Conservation (phyloP, 1,284 basidiomycete genomes). For the Ceratobasidium sp. region DNA sequence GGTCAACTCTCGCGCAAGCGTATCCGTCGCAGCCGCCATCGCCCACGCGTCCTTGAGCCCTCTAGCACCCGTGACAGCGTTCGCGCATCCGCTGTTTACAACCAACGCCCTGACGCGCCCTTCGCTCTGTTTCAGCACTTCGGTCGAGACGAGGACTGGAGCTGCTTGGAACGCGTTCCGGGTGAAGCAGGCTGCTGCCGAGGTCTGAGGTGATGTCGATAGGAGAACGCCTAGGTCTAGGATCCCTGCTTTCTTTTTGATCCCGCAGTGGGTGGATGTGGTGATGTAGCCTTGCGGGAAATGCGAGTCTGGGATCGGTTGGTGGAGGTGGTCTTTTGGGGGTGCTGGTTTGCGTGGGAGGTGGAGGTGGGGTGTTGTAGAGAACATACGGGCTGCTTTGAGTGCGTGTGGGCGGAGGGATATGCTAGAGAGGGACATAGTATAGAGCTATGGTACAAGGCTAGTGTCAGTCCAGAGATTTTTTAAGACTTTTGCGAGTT, state of each 20-base stretch:
- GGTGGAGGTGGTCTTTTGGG: constrained; percentile 74
- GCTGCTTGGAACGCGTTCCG: constrained; percentile 97
- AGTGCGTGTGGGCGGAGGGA: constrained; percentile 25
- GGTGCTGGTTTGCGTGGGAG: constrained; percentile 60
- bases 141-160: constrained; percentile 87
- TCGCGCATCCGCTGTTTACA: constrained; percentile 96
- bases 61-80: constrained; percentile 91
- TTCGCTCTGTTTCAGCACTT: constrained; percentile 73
- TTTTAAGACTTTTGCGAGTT: neutral
- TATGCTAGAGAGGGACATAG: neutral
- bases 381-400: neutral
- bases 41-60: constrained; percentile 90
- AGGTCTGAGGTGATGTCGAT: constrained; percentile 74
- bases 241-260: constrained; percentile 79
- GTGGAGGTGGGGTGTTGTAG: constrained; percentile 52
- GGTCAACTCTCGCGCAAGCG: constrained; percentile 62
- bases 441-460: neutral
- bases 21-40: constrained; percentile 83
- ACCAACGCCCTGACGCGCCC: constrained; percentile 86
- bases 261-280: constrained; percentile 80
- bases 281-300: constrained; percentile 79
- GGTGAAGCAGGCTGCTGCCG: constrained; percentile 94
- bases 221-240: constrained; percentile 89
- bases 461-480: neutral
- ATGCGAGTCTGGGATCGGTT: constrained; percentile 65